Base-by-base conservation (phyloP, 345 rosid genomes). In the Arabis alpina region DNA sequence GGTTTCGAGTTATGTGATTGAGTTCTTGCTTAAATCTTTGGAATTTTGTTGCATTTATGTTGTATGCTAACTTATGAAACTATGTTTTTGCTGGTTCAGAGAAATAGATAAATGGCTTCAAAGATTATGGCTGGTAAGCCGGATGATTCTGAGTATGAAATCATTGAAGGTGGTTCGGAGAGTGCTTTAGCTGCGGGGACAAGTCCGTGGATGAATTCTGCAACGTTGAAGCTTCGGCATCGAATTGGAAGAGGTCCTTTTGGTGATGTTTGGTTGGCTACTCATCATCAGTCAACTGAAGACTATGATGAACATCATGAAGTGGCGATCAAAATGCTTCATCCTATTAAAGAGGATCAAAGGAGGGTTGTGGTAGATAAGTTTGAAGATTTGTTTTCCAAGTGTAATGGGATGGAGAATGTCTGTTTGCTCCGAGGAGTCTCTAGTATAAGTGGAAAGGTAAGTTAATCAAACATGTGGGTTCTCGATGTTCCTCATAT, bases 201-300 rank as follows among this genome's bases (percentile, higher is more conserved):
- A 3, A 80, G 81, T 63, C 83, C 85, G 0, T 85, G 96, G 99
- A 84, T 91, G 60, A 88, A 91, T 9, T 87, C 96, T 4, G 56
- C 84, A 0, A 40, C 73, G 11, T 75, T 94, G 80, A 91, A 85
- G 80, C 91, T 89, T 56, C 80, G 93, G 36, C 97, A 94, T 70
- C 83, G 97, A 27, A 89, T 94, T 36, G 99, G 99, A 62, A 83
- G 97, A 82, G 99, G 99, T 11, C 83, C 87, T 12, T 94, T 91
- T 67, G 97, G 99, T 30, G 99, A 94, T 78, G 93, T 87, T 64
- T 94, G 96, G 96, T 76, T 94, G 52, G 97, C 93, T 51, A 94
- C 99, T 62, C 87, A 75, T 83, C 89, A 89, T 77, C 89, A 70
- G 47, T 85, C 85, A 0, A 80, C 82, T 8, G 75, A 77, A 8